These are phyloP conservation scores for Juglanconis sp. DNA, from an alignment of 2,329 filamentous ascomycete species.

Conservation along the genomic window DNA sequence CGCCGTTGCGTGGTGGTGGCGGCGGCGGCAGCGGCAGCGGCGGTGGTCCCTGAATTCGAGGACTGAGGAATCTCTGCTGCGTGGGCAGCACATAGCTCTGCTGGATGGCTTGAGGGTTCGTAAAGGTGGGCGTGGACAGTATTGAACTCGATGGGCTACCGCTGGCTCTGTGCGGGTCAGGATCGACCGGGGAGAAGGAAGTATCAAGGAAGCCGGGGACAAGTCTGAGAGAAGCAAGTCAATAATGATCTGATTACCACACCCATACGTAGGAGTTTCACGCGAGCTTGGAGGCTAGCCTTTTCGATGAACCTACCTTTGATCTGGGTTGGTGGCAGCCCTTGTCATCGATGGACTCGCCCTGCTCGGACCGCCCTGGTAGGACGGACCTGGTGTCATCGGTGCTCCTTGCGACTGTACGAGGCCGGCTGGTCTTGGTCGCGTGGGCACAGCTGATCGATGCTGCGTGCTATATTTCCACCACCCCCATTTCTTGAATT, in stretches of 20 bases:
- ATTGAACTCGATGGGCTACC: background rate
- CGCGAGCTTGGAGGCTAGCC: too few species aligned
- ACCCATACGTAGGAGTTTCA: too few species aligned
- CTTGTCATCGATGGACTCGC: background rate
- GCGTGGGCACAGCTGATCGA: background rate
- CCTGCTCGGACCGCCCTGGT: background rate
- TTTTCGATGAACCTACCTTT: background rate
- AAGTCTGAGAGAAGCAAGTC: background rate
- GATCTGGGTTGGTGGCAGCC: background rate
- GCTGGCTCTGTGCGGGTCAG: background rate
- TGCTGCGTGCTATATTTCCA: slow-evolving; percentile 40
- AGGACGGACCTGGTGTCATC: background rate
- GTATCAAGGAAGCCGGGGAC: background rate
- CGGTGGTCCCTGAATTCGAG: background rate
- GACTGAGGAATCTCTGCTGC: background rate
- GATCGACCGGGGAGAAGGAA: background rate
- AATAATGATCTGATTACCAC: background rate
- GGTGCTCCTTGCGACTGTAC: background rate
- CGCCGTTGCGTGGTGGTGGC: background rate
- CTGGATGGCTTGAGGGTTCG: background rate
- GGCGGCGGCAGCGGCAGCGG: background rate
- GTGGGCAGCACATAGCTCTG: background rate
- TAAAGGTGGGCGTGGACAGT: background rate
- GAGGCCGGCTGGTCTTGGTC: background rate
- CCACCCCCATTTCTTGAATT: slow-evolving; percentile 43